phyloP scores from a whole-genome alignment of 257 asterid genomes.

The Lycium ferocissimum region DNA sequence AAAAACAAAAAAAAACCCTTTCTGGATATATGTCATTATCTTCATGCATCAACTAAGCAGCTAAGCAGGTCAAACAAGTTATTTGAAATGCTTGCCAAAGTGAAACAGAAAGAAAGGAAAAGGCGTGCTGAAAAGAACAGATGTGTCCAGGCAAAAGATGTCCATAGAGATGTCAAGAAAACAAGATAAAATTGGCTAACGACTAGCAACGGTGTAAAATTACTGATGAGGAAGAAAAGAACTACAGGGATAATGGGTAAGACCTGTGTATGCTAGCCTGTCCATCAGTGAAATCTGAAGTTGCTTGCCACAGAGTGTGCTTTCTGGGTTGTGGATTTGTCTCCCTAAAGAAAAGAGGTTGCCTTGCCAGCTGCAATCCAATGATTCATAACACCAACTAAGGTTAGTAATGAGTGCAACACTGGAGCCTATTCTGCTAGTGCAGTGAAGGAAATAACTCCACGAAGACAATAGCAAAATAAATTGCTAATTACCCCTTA shows the following conservation, averaged over 20 bases:
- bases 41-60: background rate
- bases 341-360: conserved; percentile 92
- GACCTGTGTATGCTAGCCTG: conserved; percentile 85
- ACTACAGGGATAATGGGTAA: background rate
- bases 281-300: conserved; percentile 88
- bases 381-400: conserved; percentile 25
- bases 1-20: background rate
- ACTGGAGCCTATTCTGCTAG: conserved; percentile 2
- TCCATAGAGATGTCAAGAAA: background rate
- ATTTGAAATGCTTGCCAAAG: background rate
- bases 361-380: conserved; percentile 72
- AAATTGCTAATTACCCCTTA: conserved; percentile 34
- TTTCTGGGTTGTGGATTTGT: conserved; percentile 94
- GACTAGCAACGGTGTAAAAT: background rate
- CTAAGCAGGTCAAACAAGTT: conserved; percentile 10
- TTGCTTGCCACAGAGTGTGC: conserved; percentile 95
- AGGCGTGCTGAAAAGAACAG: background rate
- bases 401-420: background rate
- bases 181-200: background rate
- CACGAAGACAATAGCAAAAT: background rate
- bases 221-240: background rate
- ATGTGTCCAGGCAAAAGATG: background rate
- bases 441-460: background rate
- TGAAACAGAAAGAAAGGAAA: background rate
- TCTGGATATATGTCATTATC: background rate